Evolutionary conservation across 768 basidiomycete species (phyloP), one percentile per base, ranked within the genome.

Genomic region (Hypholoma fasciculare): DNA sequence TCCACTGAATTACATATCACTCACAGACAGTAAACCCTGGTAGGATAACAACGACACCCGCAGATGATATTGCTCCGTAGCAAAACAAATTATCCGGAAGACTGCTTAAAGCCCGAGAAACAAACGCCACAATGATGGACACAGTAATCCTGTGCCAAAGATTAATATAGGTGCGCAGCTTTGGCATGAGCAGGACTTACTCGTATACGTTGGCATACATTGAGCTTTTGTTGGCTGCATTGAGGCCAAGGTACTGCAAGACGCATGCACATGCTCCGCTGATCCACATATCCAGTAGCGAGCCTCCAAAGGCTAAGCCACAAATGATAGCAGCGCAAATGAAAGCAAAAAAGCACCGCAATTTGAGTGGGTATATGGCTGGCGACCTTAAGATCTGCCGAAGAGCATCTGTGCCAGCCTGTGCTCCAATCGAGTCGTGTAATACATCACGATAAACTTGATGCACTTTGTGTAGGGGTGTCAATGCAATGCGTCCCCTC

Each of bases 191-290:
- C 12, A 7, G n/a, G 23, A 78, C 92, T 71, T 69, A 95, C 94
- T 96, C 94, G 67, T 95, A 96, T 57, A 96, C 92, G 66, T 94
- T 96, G n/a, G 93, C 92, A 72, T 94, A 96, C 75, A 92, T 89
- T 1, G 90, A 82, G 64, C 89, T 94, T 73, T 90, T 93, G 63
- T 87, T 83, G 3, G 94, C 93, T 8, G 90, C 86, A 66, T 87
- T 88, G 49, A 94, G 75, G 38, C 92, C 91, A 44, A 95, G 78
- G 69, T 89, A 92, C 65, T 92, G 89, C 50, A 96, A 75, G 50
- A 86, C 69, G 57, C 82, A 82, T 9, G 87, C 87, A 54, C 85
- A 89, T 0, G 77, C 69, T 12, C 90, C 90, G 57, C 89, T 86
- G 60, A 94, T 80, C 81, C 87, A 87, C 83, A 94, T 92, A 63